Evolutionary conservation across 2,329 filamentous ascomycete genomes (phyloP), one percentile per base, ranked within the genome.

Genomic region (Neopestalotiopsis sp.): DNA sequence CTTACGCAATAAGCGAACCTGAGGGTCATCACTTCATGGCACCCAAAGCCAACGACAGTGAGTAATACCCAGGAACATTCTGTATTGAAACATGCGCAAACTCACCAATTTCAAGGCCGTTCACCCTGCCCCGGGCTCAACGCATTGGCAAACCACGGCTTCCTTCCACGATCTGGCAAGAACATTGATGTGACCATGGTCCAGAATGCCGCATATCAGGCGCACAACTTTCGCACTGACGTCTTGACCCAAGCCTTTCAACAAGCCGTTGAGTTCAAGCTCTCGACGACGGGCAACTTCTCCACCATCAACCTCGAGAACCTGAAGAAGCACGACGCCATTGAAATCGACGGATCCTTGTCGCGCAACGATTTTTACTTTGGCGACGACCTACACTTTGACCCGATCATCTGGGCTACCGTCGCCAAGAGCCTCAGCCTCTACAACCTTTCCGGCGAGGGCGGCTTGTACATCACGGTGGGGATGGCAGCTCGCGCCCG

Each of bases 121-220:
- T 63, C 61, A 2, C 65, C 65, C 4, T 67, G 65, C 40, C 65
- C 65, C 5, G 53, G 45, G 1, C 65, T 67, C 32, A 67, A 67
- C 24, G 53, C 45, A n/a, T 53, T 67, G 2, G 65, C 65, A 13
- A 67, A 67, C 49, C 65, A 67, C 20, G 65, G 65, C 13, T 59
- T 17, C 32, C 65, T 67, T 17, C 65, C 65, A 3, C 45, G 38
- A 13, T 34, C 59, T 32, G 65, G 65, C 30, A 63, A 63, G 32
- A 45, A 45, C 34, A 63, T 63, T 30, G 61, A 63, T 14, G 7
- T 42, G 20, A 3, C 32, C 32, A 63, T 42, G 20, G n/a, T 63
- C 17, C 38, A 24, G 24, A 5, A n/a, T 7, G 61, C 32, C 4
- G 32, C 34, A 12, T 9, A n/a, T n/a, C 13, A 28, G n/a, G 57